Evolutionary conservation across 2,329 filamentous ascomycete genomes (phyloP).

Genomic region (Aspergillus arachidicola): DNA sequence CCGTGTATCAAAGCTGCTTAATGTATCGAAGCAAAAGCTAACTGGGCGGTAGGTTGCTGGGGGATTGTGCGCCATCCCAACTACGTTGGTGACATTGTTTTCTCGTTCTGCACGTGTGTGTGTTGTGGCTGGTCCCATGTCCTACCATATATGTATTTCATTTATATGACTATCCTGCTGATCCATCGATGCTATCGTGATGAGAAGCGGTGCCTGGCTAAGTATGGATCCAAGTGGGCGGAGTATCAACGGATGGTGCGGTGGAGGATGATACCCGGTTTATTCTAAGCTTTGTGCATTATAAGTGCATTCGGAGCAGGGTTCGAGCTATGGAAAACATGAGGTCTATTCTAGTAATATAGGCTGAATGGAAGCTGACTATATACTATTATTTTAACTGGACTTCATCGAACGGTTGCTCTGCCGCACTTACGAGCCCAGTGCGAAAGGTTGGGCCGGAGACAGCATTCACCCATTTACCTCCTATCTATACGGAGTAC

Average conservation of each 20-base stretch:
- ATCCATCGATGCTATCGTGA: conserved; percentile 51
- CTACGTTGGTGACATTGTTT: conserved; percentile 45
- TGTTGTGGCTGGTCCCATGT: conserved; percentile 39
- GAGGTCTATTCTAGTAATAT: too few relatives aligned
- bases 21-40: too few relatives aligned
- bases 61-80: conserved; percentile 46
- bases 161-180: conserved; percentile 50
- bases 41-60: conserved; percentile 25
- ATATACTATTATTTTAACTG: too few relatives aligned
- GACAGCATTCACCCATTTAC: too few relatives aligned
- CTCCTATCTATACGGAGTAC: too few relatives aligned
- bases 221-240: conserved; percentile 51
- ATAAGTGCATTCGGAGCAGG: too few relatives aligned
- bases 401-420: too few relatives aligned
- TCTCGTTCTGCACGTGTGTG: conserved; percentile 48
- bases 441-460: too few relatives aligned
- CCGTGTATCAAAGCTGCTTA: too few relatives aligned
- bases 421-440: too few relatives aligned
- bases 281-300: conserved; percentile 21
- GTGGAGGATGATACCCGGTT: conserved; percentile 48
- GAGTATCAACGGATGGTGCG: conserved; percentile 47
- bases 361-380: too few relatives aligned
- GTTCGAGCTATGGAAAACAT: too few relatives aligned
- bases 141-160: conserved; percentile 50
- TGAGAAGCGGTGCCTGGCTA: conserved; percentile 48